Base-by-base conservation (phyloP, 345 rosid genomes). In the Bruguiera sexangula region DNA sequence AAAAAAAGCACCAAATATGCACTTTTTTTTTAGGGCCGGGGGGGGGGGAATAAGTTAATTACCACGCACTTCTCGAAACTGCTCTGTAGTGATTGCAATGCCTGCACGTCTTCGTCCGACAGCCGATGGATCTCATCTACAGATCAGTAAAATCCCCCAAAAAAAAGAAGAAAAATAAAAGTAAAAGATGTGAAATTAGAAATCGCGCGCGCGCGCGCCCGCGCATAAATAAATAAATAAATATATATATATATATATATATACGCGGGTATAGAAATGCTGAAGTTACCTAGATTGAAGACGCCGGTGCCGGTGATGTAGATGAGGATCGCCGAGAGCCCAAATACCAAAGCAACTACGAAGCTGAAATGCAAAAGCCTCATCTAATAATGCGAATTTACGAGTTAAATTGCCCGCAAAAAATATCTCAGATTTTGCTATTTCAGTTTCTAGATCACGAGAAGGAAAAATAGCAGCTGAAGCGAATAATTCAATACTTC, bases 61-160 rank as follows among this genome's bases (percentile, higher is more conserved):
- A 95, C 96, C 79, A 95, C 98, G 78, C 96, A 95, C 83, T 92
- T 92, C 77, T 79, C 81, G 79, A 95, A 95, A 73, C 68, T 80
- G 76, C 30, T 79, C 78, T 85, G 93, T 15, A 89, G 73, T 39
- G 89, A 84, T 69, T 74, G 85, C 83, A 95, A 70, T 13, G 99
- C 92, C 60, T 82, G 80, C 69, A 81, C 73, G 83, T 95, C 96
- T 62, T 87, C 91, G 79, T 68, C 78, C 63, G 89, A 82, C 46
- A 88, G 85, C 72, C 71, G 75, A 77, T 73, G 69, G 60, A 63
- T 76, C 56, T 69, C 81, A 81, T 87, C 97, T 92, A 69, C 67
- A 75, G 53, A 81, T 69, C 71, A 66, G 5, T 31, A 27, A 53
- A 43, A 55, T 59, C 56, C 71, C 50, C 70, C 50, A 30, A 52